These are phyloP conservation scores for Colletotrichum sp. DNA, from an alignment of 2,329 filamentous ascomycete genomes.

Conservation along the genomic window DNA sequence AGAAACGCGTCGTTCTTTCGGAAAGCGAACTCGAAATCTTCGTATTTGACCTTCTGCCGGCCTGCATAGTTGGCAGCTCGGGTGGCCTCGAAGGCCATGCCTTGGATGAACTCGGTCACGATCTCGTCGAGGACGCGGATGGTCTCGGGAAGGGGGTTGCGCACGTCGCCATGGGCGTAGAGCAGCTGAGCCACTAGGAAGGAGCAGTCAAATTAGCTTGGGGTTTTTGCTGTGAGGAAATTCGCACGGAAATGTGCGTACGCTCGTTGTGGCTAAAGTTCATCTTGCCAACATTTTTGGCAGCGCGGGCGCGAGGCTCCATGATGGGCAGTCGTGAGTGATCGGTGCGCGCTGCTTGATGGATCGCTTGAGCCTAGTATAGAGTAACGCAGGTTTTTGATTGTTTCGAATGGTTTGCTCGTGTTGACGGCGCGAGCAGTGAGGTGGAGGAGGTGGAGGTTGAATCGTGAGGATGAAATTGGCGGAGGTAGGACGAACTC, in stretches of 20 bases:
- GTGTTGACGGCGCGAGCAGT: background rate
- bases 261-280: conserved; percentile 78
- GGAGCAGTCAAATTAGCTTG: background rate
- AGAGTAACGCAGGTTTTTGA: background rate
- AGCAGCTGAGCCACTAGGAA: conserved; percentile 72
- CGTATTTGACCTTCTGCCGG: conserved; percentile 96
- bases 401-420: background rate
- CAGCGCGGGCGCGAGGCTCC: conserved; percentile 78
- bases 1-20: conserved; percentile 84
- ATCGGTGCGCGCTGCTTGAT: background rate
- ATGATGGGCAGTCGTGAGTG: conserved; percentile 50
- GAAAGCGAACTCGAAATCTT: conserved; percentile 96
- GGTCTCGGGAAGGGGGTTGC: conserved; percentile 80
- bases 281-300: conserved; percentile 83
- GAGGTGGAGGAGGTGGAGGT: background rate
- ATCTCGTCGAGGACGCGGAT: conserved; percentile 92
- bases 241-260: conserved; percentile 42
- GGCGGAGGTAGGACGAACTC: background rate
- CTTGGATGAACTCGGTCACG: conserved; percentile 94
- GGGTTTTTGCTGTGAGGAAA: background rate
- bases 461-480: background rate
- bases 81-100: conserved; percentile 89
- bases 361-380: background rate
- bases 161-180: conserved; percentile 80
- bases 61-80: conserved; percentile 84